Evolutionary conservation across 257 asterid species (phyloP).

Genomic region (Linaria vulgaris): DNA sequence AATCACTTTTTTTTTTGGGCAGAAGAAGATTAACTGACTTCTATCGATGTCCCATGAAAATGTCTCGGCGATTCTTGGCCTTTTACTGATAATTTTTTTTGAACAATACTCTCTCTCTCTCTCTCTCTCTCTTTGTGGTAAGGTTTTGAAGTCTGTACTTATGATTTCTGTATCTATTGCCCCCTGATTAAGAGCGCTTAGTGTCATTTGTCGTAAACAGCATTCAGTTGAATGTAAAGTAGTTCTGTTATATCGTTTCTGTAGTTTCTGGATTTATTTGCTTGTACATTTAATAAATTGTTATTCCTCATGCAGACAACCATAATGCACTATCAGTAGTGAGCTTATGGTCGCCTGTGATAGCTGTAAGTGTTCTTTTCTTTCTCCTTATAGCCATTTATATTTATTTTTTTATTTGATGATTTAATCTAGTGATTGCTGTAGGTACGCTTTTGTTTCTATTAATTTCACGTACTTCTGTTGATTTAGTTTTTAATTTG

Average conservation of each 20-base stretch:
- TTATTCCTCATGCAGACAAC: slow-evolving; percentile 62
- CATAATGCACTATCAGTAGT: slow-evolving; percentile 76
- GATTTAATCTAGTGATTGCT: slow-evolving; percentile 3
- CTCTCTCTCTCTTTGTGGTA: too few relatives aligned
- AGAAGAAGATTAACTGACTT: slow-evolving; percentile 12
- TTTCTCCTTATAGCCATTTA: too few relatives aligned
- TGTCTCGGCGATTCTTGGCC: slow-evolving; percentile 22
- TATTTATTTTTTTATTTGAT: not conserved
- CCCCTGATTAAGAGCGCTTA: not conserved
- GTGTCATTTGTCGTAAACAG: slow-evolving; percentile 16
- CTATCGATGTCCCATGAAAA: slow-evolving; percentile 7
- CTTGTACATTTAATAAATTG: slow-evolving; percentile 17
- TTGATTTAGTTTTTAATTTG: too few relatives aligned
- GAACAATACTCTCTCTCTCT: too few relatives aligned
- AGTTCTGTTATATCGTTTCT: not conserved
- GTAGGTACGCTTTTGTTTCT: too few relatives aligned
- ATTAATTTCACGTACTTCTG: too few relatives aligned
- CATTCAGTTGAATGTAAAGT: slow-evolving; percentile 16
- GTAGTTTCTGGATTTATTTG: slow-evolving; percentile 1
- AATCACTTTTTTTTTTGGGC: slow-evolving; percentile 2
- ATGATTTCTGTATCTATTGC: slow-evolving; percentile 2
- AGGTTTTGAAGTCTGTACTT: not conserved
- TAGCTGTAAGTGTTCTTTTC: slow-evolving; percentile 59
- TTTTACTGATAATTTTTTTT: not conserved
- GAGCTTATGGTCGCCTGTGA: slow-evolving; percentile 94